These are phyloP conservation scores for Paraconiothyrium brasiliense DNA, from an alignment of 2,329 filamentous ascomycete genomes.

Conservation along the genomic window DNA sequence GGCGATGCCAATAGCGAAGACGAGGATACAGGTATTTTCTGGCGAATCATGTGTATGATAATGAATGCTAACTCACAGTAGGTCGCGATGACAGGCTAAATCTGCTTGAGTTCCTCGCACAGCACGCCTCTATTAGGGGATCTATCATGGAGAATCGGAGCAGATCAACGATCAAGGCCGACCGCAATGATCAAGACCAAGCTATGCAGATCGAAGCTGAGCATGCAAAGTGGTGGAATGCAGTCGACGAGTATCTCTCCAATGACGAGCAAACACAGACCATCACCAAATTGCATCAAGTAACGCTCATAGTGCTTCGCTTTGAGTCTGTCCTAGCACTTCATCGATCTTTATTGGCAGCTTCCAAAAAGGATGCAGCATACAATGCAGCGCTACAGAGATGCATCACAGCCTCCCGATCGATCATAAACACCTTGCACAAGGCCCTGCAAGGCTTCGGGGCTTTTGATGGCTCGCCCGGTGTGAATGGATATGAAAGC, in stretches of 20 bases:
- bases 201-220: constrained; percentile 33
- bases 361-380: constrained; percentile 29
- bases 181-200: constrained; percentile 20
- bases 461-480: constrained; percentile 35
- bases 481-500: constrained; percentile 31
- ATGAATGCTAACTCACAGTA: background rate
- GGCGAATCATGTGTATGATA: background rate
- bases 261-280: constrained; percentile 20
- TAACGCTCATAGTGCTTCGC: constrained; percentile 34
- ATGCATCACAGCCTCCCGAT: constrained; percentile 35
- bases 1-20: constrained; percentile 3
- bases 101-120: constrained; percentile 35
- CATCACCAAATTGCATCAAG: constrained; percentile 33
- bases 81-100: constrained; percentile 29
- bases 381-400: constrained; percentile 36
- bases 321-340: constrained; percentile 36
- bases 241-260: constrained; percentile 36
- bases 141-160: constrained; percentile 35
- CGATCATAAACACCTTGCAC: constrained; percentile 36
- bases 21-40: constrained; percentile 14
- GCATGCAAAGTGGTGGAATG: constrained; percentile 39
- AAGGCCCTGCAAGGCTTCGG: constrained; percentile 34
- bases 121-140: constrained; percentile 32
- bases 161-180: constrained; percentile 20
- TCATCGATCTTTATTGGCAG: constrained; percentile 34